Evolutionary conservation across 305 asterid species (phyloP), one percentile per base, ranked within the genome.

Genomic region (Rubia balearica): DNA sequence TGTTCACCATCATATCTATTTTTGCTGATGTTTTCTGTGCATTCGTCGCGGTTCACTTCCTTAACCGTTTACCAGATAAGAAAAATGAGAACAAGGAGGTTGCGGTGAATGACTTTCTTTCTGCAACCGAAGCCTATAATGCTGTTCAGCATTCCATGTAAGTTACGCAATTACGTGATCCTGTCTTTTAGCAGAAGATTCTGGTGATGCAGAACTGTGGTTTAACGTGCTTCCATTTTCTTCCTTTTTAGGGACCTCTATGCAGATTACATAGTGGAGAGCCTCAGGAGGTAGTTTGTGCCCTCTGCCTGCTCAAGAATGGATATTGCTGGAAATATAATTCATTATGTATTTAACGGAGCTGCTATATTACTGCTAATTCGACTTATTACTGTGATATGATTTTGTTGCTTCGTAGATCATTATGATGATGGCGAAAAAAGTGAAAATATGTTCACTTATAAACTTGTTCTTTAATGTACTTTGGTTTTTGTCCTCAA

Each of bases 71-170:
- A 73, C 63, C 77, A 92, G 96, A 90, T 73, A 93, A 90, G 87
- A 93, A 90, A 80, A 93, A 93, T 60, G 98, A 93, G 90, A 93
- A 90, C 90, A 90, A 90, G 83, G 98, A 90, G 46, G 98, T 92
- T 55, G 98, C 92, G 5, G 97, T 93, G 24, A 82, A 86, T 67
- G 86, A 92, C 30, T 92, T 90, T 78, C 95, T 92, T 72, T 91
- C 95, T 3, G 88, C 97, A 63, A 46, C 83, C 3, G 69, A 74
- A 38, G 98, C 97, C 30, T 82, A 83, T 51, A 91, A 93, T 65
- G 98, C 96, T 57, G 81, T 90, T 73, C 88, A 90, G 83, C 78
- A 78, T 72, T 93, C 98, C 78, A 89, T 90, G 98, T 90, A 81
- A 89, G 98, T 83, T 45, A 42, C 65, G 46, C 33, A 11, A 42